phyloP scores from a whole-genome alignment of 208 protist species.

The Zelonia costaricensis region DNA sequence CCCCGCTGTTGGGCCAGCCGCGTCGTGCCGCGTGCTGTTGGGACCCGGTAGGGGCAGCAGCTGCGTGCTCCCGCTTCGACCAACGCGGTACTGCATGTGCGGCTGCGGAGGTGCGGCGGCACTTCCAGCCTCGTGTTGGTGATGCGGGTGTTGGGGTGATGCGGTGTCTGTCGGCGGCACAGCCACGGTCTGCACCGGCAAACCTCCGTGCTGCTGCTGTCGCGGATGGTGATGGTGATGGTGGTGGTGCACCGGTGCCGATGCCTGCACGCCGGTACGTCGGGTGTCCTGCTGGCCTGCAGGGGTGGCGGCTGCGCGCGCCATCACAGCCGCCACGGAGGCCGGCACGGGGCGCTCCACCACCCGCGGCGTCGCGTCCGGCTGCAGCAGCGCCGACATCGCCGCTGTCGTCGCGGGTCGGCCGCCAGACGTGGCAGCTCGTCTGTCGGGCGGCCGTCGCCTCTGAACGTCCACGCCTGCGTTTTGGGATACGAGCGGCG shows the following conservation, averaged over 20 bases:
- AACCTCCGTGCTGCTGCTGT: not conserved
- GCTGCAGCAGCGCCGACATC: too few species aligned
- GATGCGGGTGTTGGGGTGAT: constrained; percentile 9
- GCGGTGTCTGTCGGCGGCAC: too few species aligned
- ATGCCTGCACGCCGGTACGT: too few species aligned
- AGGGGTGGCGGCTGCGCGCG: not conserved
- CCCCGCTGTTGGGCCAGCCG: too few species aligned
- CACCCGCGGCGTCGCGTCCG: not conserved
- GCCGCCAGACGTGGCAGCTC: too few species aligned
- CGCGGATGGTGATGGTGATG: constrained; percentile 3
- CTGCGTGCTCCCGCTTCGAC: constrained; percentile 30
- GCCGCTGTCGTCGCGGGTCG: too few species aligned
- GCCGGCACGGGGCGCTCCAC: constrained; percentile 17
- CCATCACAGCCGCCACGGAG: constrained; percentile 19
- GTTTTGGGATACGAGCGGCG: too few species aligned
- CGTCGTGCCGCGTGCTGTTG: too few species aligned
- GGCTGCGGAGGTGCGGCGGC: constrained; percentile 5
- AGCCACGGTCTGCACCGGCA: too few species aligned
- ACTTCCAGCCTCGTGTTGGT: too few species aligned
- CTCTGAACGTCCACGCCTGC: too few species aligned
- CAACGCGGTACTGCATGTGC: constrained; percentile 29
- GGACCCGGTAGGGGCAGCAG: constrained; percentile 5
- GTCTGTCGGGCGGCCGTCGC: too few species aligned
- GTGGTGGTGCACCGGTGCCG: constrained; percentile 3
- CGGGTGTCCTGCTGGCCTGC: not conserved